These are phyloP conservation scores for Agrocybe praecox DNA, from an alignment of 768 basidiomycete genomes.

Conservation along the genomic window DNA sequence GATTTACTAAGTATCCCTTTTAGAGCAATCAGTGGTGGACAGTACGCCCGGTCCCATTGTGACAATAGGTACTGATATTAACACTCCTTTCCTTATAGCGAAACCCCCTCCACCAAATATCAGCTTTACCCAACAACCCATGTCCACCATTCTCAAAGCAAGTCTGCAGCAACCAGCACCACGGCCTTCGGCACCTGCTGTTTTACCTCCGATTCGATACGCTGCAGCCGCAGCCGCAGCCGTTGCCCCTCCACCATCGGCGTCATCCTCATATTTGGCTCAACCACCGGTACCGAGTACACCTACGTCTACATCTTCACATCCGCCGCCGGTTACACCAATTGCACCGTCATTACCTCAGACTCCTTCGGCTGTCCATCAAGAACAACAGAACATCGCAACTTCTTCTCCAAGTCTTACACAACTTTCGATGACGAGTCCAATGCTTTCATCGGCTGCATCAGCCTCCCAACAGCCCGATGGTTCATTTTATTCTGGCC, in stretches of 20 bases:
- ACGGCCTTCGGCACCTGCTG: slow-evolving; percentile 49
- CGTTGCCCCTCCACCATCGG: slow-evolving; percentile 31
- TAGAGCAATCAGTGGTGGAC: slow-evolving; percentile 70
- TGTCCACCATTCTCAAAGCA: slow-evolving; percentile 74
- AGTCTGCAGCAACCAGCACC: slow-evolving; percentile 59
- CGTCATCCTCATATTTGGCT: slow-evolving; percentile 53
- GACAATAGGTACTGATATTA: slow-evolving; percentile 4
- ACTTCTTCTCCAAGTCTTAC: slow-evolving; percentile 82
- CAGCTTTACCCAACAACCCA: slow-evolving; percentile 81
- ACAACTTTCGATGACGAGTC: slow-evolving; percentile 83
- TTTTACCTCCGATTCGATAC: slow-evolving; percentile 83
- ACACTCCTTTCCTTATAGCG: slow-evolving; percentile 30
- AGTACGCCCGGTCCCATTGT: slow-evolving; percentile 41
- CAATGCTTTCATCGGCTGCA: slow-evolving; percentile 78
- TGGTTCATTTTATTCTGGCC: slow-evolving; percentile 70
- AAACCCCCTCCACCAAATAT: slow-evolving; percentile 82
- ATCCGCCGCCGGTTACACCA: slow-evolving; percentile 29
- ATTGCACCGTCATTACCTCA: slow-evolving; percentile 37
- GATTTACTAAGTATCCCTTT: slow-evolving; percentile 12
- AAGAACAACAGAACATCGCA: slow-evolving; percentile 44
- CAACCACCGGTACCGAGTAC: slow-evolving; percentile 28
- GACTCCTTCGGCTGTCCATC: slow-evolving; percentile 31
- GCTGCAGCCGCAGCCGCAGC: slow-evolving; percentile 86
- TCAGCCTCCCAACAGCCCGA: slow-evolving; percentile 65
- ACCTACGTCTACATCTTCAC: slow-evolving; percentile 27